These are phyloP conservation scores for Schwanniomyces etchellsii DNA, from an alignment of 1,139 yeast species.

Conservation along the genomic window DNA sequence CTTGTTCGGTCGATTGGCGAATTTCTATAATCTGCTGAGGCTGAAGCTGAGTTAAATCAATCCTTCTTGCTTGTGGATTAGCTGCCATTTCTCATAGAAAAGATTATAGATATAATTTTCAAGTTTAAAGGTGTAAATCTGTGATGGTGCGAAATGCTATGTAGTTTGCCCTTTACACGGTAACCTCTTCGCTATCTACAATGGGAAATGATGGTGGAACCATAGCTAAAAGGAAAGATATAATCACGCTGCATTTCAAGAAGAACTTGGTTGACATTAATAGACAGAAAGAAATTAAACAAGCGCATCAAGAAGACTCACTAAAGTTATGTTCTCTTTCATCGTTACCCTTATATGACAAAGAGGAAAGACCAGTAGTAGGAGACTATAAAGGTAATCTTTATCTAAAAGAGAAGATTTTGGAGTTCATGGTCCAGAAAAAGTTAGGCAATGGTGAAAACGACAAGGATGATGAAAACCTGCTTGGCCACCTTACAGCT, in stretches of 20 bases:
- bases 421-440: constrained; percentile 49
- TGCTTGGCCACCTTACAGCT: constrained; percentile 37
- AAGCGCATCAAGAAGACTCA: constrained; percentile 15
- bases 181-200: too few species aligned
- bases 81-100: constrained; percentile 10
- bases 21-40: constrained; percentile 84
- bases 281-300: constrained; percentile 30
- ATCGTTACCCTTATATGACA: constrained; percentile 18
- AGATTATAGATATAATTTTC: too few species aligned
- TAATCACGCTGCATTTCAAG: constrained; percentile 21
- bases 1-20: constrained; percentile 80
- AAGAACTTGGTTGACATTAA: constrained; percentile 2
- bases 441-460: constrained; percentile 15
- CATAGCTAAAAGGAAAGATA: constrained; percentile 41
- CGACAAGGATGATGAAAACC: constrained; percentile 11
- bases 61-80: constrained; percentile 14
- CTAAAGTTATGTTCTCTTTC: constrained; percentile 22
- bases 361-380: constrained; percentile 39
- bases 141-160: too few species aligned
- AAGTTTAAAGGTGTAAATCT: too few species aligned
- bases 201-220: constrained; percentile 53
- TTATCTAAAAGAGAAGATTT: constrained; percentile 62
- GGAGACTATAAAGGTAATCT: constrained; percentile 68
- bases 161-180: too few species aligned
- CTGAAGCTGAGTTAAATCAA: constrained; percentile 64